A percentile compares a stretch with the other conserved stretches of the same genome.
Conservation (phyloP, 2,329 filamentous ascomycete genomes). For the Ophiostoma angusticollis region DNA sequence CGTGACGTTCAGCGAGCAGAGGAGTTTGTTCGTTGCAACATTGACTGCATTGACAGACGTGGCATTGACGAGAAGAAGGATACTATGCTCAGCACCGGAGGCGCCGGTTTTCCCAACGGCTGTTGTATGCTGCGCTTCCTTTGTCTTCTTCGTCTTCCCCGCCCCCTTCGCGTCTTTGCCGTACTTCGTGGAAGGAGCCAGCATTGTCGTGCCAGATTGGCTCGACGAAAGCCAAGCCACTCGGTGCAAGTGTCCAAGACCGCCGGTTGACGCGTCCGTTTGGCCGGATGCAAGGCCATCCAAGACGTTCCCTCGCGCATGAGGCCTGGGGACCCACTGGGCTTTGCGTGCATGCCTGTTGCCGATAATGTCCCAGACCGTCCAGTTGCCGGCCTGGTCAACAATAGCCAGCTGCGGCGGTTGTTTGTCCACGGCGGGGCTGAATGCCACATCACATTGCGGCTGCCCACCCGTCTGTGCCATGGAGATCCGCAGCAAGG, state of each 20-base stretch:
- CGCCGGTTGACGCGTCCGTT: not conserved
- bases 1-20: constrained; percentile 10
- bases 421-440: constrained; percentile 34
- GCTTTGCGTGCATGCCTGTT: constrained; percentile 23
- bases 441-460: constrained; percentile 54
- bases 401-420: constrained; percentile 52
- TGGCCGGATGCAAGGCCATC: not conserved
- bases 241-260: constrained; percentile 9
- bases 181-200: no score
- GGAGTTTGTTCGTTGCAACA: constrained; percentile 10
- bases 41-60: constrained; percentile 19
- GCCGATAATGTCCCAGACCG: constrained; percentile 46
- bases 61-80: constrained; percentile 19
- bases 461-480: constrained; percentile 38
- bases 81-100: not conserved
- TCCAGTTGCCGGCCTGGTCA: constrained; percentile 54
- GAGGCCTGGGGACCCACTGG: constrained; percentile 20
- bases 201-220: constrained; percentile 30
- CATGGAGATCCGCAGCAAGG: constrained; percentile 38
- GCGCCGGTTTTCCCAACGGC: not conserved
- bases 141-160: no score
- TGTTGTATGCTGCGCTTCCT: no score
- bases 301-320: constrained; percentile 27
- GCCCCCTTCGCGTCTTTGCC: no score
- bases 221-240: constrained; percentile 7